A percentile compares a stretch with the other conserved stretches of the same genome.
phyloP scores from a whole-genome alignment of 352 stramenopile species.

The Pythium graminicola region DNA sequence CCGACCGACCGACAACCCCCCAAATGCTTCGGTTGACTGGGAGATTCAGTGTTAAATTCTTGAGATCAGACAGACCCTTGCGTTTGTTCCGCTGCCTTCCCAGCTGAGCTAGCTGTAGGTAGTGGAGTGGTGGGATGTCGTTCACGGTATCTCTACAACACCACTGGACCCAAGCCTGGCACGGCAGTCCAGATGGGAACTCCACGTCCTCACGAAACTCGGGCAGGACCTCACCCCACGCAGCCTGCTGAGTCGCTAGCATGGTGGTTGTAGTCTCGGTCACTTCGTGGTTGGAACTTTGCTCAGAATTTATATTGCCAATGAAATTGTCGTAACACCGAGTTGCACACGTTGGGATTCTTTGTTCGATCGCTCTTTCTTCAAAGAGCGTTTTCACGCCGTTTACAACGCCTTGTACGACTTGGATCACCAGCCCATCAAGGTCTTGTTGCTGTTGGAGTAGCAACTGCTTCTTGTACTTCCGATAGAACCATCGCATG shows the following conservation, averaged over 20 bases:
- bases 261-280: neutral
- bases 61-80: conserved; percentile 1
- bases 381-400: conserved; percentile 6
- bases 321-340: neutral
- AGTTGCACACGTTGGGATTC: conserved; percentile 1
- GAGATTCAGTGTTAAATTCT: no score
- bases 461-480: conserved; percentile 3
- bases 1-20: no score
- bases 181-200: neutral
- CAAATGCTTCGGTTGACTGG: no score
- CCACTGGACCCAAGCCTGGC: conserved; percentile 4
- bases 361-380: neutral
- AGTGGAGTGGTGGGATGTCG: neutral
- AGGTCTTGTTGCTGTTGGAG: neutral
- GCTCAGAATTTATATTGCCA: no score
- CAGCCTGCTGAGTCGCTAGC: neutral
- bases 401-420: neutral
- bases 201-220: neutral
- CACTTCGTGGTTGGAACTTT: neutral
- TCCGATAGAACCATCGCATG: conserved; percentile 1
- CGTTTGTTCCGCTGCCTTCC: conserved; percentile 5
- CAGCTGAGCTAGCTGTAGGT: conserved; percentile 1
- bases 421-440: neutral
- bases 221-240: neutral
- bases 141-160: conserved; percentile 2